phyloP scores from a whole-genome alignment of 208 protist genomes.

The Paratrypanosoma confusum region DNA sequence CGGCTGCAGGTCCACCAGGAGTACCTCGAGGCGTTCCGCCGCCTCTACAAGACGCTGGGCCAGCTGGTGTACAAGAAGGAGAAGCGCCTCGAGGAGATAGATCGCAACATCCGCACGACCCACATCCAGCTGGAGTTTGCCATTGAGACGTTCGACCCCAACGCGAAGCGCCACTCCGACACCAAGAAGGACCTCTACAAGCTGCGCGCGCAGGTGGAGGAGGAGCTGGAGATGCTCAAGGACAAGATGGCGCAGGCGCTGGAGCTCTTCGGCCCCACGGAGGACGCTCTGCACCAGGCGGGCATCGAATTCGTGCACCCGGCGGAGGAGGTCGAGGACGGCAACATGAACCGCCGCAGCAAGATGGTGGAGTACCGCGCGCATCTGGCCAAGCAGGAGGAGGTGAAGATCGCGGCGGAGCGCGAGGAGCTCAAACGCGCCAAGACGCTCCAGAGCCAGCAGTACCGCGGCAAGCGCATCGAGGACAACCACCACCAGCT shows the following conservation, averaged over 20 bases:
- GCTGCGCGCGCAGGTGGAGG: constrained; percentile 54
- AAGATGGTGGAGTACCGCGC: constrained; percentile 45
- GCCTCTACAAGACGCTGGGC: constrained; percentile 64
- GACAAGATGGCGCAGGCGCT: constrained; percentile 38
- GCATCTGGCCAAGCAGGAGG: constrained; percentile 40
- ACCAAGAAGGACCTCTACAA: constrained; percentile 54
- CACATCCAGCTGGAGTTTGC: constrained; percentile 63
- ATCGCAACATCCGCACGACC: constrained; percentile 35
- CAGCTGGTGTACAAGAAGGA: constrained; percentile 73
- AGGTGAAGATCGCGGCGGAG: constrained; percentile 42
- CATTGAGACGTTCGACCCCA: constrained; percentile 68
- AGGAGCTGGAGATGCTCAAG: constrained; percentile 32
- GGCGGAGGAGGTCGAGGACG: constrained; percentile 30
- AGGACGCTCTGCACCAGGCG: constrained; percentile 57
- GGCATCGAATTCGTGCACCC: constrained; percentile 40
- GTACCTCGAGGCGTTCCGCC: constrained; percentile 57
- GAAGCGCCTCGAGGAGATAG: constrained; percentile 38
- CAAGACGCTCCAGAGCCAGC: constrained; percentile 61
- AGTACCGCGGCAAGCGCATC: constrained; percentile 65
- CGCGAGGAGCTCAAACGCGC: constrained; percentile 39
- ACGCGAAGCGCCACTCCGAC: constrained; percentile 61
- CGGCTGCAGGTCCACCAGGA: constrained; percentile 56
- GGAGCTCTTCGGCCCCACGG: constrained; percentile 56
- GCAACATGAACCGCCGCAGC: constrained; percentile 25
- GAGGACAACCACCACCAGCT: constrained; percentile 52